Conservation (phyloP, 2,329 filamentous ascomycete species). For the Diplocarpon rosae region DNA sequence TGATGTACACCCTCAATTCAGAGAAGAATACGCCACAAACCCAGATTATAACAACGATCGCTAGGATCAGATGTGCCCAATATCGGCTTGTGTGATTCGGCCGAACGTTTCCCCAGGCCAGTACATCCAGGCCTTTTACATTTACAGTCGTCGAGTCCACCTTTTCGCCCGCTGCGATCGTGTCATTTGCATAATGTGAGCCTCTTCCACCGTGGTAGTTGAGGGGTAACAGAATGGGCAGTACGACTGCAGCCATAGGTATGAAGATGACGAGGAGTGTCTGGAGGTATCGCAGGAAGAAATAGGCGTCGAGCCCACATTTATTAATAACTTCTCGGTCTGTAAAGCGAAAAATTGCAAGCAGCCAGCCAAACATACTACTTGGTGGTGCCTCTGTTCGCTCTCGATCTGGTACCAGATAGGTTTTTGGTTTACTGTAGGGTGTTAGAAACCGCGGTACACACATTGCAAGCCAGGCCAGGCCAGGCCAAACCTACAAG, state of each 20-base stretch:
- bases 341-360: conserved; percentile 55
- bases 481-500: conserved; percentile 46
- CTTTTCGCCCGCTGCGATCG: conserved; percentile 14
- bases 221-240: conserved; percentile 78
- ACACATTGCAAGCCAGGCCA: no score
- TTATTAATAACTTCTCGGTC: conserved; percentile 84
- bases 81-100: conserved; percentile 56
- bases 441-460: conserved; percentile 6
- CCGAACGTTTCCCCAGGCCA: conserved; percentile 82
- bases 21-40: conserved; percentile 80
- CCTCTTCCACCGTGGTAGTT: conserved; percentile 62
- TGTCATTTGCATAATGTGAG: conserved; percentile 31
- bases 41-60: conserved; percentile 67
- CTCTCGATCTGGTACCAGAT: conserved; percentile 75
- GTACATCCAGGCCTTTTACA: conserved; percentile 57
- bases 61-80: conserved; percentile 76
- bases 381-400: conserved; percentile 63
- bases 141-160: conserved; percentile 18
- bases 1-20: conserved; percentile 79
- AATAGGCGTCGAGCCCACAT: conserved; percentile 92
- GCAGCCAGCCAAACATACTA: conserved; percentile 37
- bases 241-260: conserved; percentile 63
- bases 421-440: conserved; percentile 67
- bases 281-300: conserved; percentile 85
- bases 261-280: conserved; percentile 86